Conservation (phyloP, 129 eudicot species). For the Solidago caesia region DNA sequence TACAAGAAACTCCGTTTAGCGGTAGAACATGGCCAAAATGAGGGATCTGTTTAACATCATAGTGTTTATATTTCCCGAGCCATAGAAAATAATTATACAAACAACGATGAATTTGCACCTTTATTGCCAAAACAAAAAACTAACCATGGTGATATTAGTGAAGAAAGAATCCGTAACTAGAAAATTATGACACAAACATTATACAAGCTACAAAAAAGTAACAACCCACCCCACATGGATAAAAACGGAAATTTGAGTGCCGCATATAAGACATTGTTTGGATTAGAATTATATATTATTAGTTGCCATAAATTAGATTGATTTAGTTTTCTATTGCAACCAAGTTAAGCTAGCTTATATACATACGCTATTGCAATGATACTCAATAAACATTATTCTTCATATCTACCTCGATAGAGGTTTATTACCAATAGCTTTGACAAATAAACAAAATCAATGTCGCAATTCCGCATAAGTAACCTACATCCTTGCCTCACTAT, state of each 20-base stretch:
- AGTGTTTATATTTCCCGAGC: conserved; percentile 2
- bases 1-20: conserved; percentile 41
- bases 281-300: too few species aligned
- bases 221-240: neutral
- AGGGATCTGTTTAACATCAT: conserved; percentile 35
- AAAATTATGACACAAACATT: neutral
- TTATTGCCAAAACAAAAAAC: neutral
- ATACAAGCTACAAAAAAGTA: conserved; percentile 4
- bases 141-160: neutral
- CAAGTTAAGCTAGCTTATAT: too few species aligned
- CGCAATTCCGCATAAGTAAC: neutral
- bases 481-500: neutral
- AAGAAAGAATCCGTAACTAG: neutral
- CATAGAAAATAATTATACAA: conserved; percentile 2
- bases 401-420: too few species aligned
- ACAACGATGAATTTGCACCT: neutral
- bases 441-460: neutral
- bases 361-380: too few species aligned
- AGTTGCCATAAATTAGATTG: too few species aligned
- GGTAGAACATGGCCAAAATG: conserved; percentile 39
- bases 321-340: too few species aligned
- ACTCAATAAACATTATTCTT: too few species aligned
- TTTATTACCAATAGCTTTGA: too few species aligned
- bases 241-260: too few species aligned
- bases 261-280: too few species aligned